Conservation (phyloP, 192 early-diverging fungal genomes). For the Backusella sp. region DNA sequence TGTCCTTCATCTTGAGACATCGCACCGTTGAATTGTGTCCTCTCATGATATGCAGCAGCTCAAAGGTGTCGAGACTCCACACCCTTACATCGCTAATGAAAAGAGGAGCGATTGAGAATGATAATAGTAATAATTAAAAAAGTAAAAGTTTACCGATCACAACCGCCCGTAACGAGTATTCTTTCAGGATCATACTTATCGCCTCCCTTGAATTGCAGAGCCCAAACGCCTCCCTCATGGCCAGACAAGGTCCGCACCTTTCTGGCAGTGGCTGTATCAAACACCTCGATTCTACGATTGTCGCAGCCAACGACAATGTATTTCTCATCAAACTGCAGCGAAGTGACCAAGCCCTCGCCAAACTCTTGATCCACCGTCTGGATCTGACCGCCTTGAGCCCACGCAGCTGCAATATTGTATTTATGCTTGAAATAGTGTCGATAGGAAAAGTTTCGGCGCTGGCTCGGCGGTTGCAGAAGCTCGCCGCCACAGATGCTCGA, state of each 20-base stretch:
- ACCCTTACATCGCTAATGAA: conserved; percentile 73
- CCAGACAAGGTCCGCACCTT: conserved; percentile 74
- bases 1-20: conserved; percentile 80
- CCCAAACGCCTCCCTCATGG: conserved; percentile 98
- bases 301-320: conserved; percentile 96
- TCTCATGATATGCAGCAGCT: conserved; percentile 84
- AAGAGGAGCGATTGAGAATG: background rate
- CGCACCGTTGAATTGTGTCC: conserved; percentile 96
- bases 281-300: conserved; percentile 90
- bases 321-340: conserved; percentile 91
- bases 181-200: conserved; percentile 46
- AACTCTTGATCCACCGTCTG: conserved; percentile 53
- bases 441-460: conserved; percentile 39
- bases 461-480: conserved; percentile 26
- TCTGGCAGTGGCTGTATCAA: conserved; percentile 79
- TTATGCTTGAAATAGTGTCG: conserved; percentile 52
- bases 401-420: conserved; percentile 51
- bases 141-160: conserved; percentile 70
- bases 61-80: conserved; percentile 90
- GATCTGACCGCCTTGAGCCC: conserved; percentile 48
- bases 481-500: conserved; percentile 27
- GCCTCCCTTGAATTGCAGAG: conserved; percentile 67
- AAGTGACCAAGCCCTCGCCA: conserved; percentile 79
- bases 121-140: background rate
- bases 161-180: conserved; percentile 90